Percentiles rank a stretch among this genome's conserved stretches.
Evolutionary conservation across 345 rosid genomes (phyloP).

Genomic region (Arabis alpina): DNA sequence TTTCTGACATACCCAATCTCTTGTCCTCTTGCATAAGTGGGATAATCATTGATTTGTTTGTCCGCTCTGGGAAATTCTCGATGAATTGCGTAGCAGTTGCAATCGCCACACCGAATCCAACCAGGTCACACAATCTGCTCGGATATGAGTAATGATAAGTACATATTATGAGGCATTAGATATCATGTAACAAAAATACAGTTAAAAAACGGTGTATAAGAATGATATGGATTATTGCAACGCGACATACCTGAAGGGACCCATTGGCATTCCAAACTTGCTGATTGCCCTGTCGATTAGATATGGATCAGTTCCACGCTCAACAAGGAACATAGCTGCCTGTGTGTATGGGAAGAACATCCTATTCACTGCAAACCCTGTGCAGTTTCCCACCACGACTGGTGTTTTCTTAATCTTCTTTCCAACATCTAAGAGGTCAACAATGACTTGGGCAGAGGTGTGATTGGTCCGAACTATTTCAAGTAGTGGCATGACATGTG

Average conservation of each 20-base stretch:
- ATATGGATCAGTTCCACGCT: constrained; percentile 80
- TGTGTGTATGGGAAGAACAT: constrained; percentile 96
- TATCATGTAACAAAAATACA: not conserved
- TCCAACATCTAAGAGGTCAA: constrained; percentile 88
- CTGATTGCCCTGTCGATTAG: constrained; percentile 72
- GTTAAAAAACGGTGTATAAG: not conserved
- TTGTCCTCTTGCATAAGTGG: constrained; percentile 93
- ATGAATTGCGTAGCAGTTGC: constrained; percentile 83
- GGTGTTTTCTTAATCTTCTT: constrained; percentile 94
- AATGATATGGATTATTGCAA: constrained; percentile 14
- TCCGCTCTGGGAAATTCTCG: constrained; percentile 79
- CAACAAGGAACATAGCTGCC: constrained; percentile 79
- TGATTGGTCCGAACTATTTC: constrained; percentile 89
- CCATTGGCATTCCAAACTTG: constrained; percentile 99
- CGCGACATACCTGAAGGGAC: constrained; percentile 77
- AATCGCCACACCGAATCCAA: constrained; percentile 89
- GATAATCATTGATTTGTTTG: constrained; percentile 83
- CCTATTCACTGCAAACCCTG: constrained; percentile 98
- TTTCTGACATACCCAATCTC: constrained; percentile 63
- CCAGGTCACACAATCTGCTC: constrained; percentile 80
- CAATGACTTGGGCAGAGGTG: constrained; percentile 87
- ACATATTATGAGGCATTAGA: too few relatives aligned
- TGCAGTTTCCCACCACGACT: constrained; percentile 94
- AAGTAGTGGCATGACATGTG: constrained; percentile 95
- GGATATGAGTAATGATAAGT: not conserved